Evolutionary conservation across 306 rosid genomes (phyloP).

Genomic region (Sesbania bispinosa): DNA sequence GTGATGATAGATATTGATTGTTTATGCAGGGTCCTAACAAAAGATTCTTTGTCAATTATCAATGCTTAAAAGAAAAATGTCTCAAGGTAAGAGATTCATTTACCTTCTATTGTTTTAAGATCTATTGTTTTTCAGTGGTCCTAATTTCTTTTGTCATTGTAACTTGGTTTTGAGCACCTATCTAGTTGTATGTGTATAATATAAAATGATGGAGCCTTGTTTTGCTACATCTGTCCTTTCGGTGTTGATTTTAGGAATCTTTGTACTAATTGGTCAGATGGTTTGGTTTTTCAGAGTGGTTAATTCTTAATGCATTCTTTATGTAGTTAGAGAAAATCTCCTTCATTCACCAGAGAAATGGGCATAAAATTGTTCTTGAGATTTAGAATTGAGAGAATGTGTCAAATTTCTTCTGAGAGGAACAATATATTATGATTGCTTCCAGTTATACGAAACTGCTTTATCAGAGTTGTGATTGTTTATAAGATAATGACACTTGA

Average conservation of each 20-base stretch:
- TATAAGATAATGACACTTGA: not conserved
- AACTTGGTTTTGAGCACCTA: not conserved
- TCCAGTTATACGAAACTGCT: not conserved
- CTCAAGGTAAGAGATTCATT: slow-evolving; percentile 61
- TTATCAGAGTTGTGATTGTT: slow-evolving; percentile 3
- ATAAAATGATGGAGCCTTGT: not conserved
- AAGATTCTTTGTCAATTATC: slow-evolving; percentile 84
- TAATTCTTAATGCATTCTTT: slow-evolving; percentile 5
- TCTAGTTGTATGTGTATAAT: not conserved
- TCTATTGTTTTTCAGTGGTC: slow-evolving; percentile 13
- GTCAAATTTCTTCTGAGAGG: not conserved
- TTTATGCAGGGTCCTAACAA: slow-evolving; percentile 72
- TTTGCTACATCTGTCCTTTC: not conserved
- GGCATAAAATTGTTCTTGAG: not conserved
- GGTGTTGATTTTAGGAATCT: not conserved
- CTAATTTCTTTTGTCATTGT: slow-evolving; percentile 8
- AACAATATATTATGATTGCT: slow-evolving; percentile 4
- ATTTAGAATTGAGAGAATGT: not conserved
- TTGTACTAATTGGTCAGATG: not conserved
- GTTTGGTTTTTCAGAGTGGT: not conserved
- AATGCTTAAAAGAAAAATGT: slow-evolving; percentile 92
- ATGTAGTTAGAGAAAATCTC: not conserved
- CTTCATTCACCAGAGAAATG: slow-evolving; percentile 7
- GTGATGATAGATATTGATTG: slow-evolving; percentile 11
- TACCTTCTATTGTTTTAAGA: not conserved